phyloP scores from a whole-genome alignment of 2,329 filamentous ascomycete species.

The Xylariales sp. region DNA sequence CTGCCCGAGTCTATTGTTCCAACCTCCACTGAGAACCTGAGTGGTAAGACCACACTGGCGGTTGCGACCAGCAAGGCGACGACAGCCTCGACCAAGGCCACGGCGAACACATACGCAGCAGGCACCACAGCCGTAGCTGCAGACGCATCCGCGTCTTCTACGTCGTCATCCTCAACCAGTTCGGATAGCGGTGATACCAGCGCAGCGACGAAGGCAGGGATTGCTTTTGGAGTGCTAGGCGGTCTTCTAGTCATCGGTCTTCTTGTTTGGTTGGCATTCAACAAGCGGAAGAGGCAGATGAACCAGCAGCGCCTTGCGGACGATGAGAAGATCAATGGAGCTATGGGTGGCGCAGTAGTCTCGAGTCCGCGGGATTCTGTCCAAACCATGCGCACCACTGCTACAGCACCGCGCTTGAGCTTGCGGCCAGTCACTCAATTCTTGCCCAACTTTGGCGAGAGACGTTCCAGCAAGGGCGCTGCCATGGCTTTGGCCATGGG shows the following conservation, averaged over 20 bases:
- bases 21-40: conserved; percentile 23
- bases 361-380: conserved; percentile 15
- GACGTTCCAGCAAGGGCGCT: conserved; percentile 45
- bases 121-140: conserved; percentile 17
- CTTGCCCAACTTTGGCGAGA: conserved; percentile 60
- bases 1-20: conserved; percentile 18
- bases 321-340: conserved; percentile 59
- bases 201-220: conserved; percentile 64
- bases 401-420: conserved; percentile 72
- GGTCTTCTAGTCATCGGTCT: conserved; percentile 62
- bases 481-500: conserved; percentile 31
- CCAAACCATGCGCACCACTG: conserved; percentile 38
- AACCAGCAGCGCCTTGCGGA: conserved; percentile 45
- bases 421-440: conserved; percentile 82
- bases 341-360: conserved; percentile 28
- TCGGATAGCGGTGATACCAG: conserved; percentile 27
- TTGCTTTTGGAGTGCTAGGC: conserved; percentile 76
- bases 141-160: conserved; percentile 16
- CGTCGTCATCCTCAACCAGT: conserved; percentile 18
- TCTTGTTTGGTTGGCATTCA: conserved; percentile 68
- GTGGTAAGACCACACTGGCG: conserved; percentile 21
- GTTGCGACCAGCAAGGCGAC: conserved; percentile 24
- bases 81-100: conserved; percentile 14
- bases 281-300: conserved; percentile 63
- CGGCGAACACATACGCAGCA: conserved; percentile 15